Percentiles rank a stretch among this genome's conserved stretches.
These are phyloP conservation scores for Desmodesmus armatus DNA, from an alignment of 139 green algal species.

Conservation along the genomic window DNA sequence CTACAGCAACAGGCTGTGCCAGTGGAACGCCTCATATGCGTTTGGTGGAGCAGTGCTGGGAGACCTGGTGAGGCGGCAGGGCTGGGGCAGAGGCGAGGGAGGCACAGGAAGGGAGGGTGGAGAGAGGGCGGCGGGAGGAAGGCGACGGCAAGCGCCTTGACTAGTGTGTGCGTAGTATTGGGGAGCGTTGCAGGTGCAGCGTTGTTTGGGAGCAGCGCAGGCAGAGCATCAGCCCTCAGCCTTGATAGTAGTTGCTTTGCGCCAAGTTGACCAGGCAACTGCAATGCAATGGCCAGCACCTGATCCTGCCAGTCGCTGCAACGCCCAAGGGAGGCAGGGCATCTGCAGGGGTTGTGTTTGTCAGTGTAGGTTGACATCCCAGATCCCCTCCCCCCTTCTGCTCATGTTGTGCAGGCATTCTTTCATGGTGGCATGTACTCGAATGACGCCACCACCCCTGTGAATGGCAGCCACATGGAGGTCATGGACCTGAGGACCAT, in stretches of 20 bases:
- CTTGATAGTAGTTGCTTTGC: no score
- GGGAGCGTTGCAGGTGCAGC: not conserved
- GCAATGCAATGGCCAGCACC: not conserved
- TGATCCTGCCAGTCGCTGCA: no score
- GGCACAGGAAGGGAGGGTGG: no score
- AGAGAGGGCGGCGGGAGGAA: not conserved
- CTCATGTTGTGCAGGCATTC: constrained; percentile 33
- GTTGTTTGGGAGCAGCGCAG: not conserved
- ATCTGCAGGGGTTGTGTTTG: no score
- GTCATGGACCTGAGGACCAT: constrained; percentile 38
- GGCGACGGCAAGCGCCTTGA: no score
- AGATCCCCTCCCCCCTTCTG: no score
- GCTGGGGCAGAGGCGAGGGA: not conserved
- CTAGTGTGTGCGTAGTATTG: no score
- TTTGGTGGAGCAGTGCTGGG: constrained; percentile 31
- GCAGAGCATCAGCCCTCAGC: not conserved
- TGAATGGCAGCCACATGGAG: constrained; percentile 25
- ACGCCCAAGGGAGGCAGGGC: no score
- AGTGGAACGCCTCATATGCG: constrained; percentile 29
- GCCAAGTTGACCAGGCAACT: not conserved
- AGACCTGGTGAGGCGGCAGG: constrained; percentile 11
- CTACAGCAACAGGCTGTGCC: constrained; percentile 41
- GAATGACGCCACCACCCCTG: constrained; percentile 32
- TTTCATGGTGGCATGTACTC: constrained; percentile 37
- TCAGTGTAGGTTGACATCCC: no score